These are phyloP conservation scores for Aspergillus ellipticus DNA, from an alignment of 495 filamentous ascomycete species.

Conservation along the genomic window DNA sequence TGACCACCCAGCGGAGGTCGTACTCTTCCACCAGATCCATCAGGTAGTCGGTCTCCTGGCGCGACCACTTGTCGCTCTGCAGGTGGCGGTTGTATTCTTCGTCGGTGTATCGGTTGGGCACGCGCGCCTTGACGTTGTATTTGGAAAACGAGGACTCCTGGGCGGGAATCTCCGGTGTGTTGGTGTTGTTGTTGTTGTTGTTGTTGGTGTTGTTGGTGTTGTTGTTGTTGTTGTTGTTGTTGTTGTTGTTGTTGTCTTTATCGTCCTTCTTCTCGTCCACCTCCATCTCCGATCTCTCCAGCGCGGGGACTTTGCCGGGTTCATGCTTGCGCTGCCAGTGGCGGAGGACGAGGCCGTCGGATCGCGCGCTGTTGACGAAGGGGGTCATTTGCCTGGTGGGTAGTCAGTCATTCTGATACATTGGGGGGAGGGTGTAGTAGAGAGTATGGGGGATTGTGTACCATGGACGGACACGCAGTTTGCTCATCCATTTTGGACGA, in stretches of 20 bases:
- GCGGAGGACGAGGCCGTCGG: constrained; percentile 53
- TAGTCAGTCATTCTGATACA: neutral
- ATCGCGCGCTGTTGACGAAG: constrained; percentile 58
- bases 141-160: constrained; percentile 60
- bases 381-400: constrained; percentile 46
- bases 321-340: constrained; percentile 60
- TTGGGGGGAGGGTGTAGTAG: neutral
- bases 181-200: too few species aligned
- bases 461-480: constrained; percentile 52
- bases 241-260: too few species aligned
- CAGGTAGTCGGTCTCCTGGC: constrained; percentile 90
- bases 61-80: constrained; percentile 73
- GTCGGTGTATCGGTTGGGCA: constrained; percentile 71
- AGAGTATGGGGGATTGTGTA: constrained; percentile 24
- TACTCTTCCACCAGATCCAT: constrained; percentile 68
- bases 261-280: constrained; percentile 39
- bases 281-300: constrained; percentile 42
- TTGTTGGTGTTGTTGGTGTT: too few species aligned
- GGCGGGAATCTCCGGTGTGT: constrained; percentile 22
- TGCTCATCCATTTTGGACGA: constrained; percentile 56
- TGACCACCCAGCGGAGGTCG: constrained; percentile 85
- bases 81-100: constrained; percentile 79
- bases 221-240: too few species aligned
- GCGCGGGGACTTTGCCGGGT: constrained; percentile 34
- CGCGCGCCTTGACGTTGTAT: constrained; percentile 73